Conservation (phyloP, 345 rosid genomes). For the Euphorbia tirucalli region DNA sequence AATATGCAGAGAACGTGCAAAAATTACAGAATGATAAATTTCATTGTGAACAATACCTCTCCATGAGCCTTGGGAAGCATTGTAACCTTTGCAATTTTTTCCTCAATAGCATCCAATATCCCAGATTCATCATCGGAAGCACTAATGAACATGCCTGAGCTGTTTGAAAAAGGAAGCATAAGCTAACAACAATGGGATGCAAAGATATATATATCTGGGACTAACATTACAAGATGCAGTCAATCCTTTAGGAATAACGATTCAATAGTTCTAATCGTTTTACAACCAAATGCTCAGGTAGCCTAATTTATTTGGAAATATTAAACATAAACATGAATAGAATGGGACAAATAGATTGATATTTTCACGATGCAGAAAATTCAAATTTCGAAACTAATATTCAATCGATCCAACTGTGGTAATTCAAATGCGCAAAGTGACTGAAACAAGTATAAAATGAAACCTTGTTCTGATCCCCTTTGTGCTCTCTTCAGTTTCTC, state of each 20-base stretch:
- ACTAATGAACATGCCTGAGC: constrained; percentile 55
- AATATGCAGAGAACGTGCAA: background rate
- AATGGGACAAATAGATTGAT: background rate
- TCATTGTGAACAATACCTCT: constrained; percentile 41
- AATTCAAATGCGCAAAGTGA: background rate
- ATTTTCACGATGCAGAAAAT: background rate
- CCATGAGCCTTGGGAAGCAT: constrained; percentile 51
- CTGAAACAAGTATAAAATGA: background rate
- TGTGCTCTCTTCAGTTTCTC: constrained; percentile 46
- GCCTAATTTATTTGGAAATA: background rate
- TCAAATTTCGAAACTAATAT: background rate
- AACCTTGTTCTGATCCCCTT: constrained; percentile 72
- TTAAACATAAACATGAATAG: background rate
- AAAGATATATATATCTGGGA: background rate
- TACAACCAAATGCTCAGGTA: background rate
- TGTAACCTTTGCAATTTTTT: constrained; percentile 59
- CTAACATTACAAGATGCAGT: background rate
- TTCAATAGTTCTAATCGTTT: background rate
- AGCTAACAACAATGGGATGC: background rate
- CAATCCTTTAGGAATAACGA: background rate
- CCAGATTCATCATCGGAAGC: constrained; percentile 51
- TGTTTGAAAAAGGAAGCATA: constrained; percentile 27
- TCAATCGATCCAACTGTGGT: background rate
- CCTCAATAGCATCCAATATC: constrained; percentile 49
- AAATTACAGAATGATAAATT: background rate